Conservation (phyloP, 495 filamentous ascomycete species). For the Xanthoparmelia taractica region DNA sequence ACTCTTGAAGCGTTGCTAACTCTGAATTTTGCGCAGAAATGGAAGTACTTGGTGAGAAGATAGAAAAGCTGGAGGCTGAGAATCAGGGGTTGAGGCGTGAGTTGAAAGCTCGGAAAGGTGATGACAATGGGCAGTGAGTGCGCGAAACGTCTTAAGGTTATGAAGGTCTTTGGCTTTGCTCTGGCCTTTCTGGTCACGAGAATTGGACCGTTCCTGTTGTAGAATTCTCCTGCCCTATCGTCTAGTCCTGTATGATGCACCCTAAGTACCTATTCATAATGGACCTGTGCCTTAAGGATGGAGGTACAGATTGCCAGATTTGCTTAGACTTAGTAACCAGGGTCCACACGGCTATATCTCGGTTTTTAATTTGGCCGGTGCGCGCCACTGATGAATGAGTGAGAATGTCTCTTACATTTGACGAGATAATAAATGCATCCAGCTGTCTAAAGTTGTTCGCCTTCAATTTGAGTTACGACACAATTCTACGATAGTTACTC, state of each 20-base stretch:
- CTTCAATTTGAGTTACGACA: neutral
- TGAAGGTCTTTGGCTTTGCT: neutral
- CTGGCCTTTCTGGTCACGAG: neutral
- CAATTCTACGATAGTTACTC: neutral
- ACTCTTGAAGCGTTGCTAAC: neutral
- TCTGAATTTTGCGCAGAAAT: slow-evolving; percentile 25
- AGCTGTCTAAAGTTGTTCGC: neutral
- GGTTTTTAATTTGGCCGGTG: neutral
- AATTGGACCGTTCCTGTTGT: neutral
- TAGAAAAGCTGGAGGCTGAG: slow-evolving; percentile 40
- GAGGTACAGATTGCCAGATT: neutral
- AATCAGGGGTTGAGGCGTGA: slow-evolving; percentile 39
- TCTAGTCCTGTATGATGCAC: neutral
- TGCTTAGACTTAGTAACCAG: too few relatives aligned
- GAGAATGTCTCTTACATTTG: neutral
- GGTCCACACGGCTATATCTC: neutral
- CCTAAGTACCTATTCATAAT: neutral
- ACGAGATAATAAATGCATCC: neutral
- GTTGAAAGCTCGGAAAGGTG: slow-evolving; percentile 29
- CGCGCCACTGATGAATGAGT: neutral
- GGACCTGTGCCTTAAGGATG: neutral
- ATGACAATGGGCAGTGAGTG: slow-evolving; percentile 9
- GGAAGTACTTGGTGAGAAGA: slow-evolving; percentile 36
- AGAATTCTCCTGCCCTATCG: neutral
- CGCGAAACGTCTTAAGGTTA: neutral